Conservation (phyloP, 306 rosid species). For the Trichosanthes truncata region DNA sequence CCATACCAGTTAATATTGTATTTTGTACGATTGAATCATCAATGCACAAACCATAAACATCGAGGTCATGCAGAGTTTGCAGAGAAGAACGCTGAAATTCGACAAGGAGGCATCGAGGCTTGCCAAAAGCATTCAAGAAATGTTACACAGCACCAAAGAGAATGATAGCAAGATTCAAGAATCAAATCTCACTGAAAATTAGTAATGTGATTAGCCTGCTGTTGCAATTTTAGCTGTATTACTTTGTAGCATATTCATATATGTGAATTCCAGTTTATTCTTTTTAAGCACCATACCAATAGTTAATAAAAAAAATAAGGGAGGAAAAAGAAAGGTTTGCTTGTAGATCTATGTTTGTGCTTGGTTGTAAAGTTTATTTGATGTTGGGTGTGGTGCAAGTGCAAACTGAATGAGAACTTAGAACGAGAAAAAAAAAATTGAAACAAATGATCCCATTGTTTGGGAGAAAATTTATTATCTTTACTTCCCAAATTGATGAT, state of each 20-base stretch:
- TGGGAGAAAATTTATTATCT: neutral
- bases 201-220: constrained; percentile 25
- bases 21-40: neutral
- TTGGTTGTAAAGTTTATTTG: neutral
- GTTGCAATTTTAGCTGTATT: constrained; percentile 3
- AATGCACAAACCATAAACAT: neutral
- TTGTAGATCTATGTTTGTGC: neutral
- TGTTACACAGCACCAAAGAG: constrained; percentile 25
- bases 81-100: constrained; percentile 52
- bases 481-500: neutral
- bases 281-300: neutral
- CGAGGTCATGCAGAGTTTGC: constrained; percentile 41
- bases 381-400: neutral
- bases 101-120: constrained; percentile 61
- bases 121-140: constrained; percentile 53
- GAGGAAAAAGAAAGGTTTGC: neutral
- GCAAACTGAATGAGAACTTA: neutral
- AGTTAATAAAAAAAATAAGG: neutral
- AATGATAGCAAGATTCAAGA: constrained; percentile 29
- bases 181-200: constrained; percentile 37
- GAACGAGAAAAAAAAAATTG: neutral
- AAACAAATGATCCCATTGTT: neutral
- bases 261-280: neutral
- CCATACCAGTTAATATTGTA: neutral
- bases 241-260: constrained; percentile 9